phyloP scores from a whole-genome alignment of 2,329 filamentous ascomycete genomes.

The Cordyceps militaris region DNA sequence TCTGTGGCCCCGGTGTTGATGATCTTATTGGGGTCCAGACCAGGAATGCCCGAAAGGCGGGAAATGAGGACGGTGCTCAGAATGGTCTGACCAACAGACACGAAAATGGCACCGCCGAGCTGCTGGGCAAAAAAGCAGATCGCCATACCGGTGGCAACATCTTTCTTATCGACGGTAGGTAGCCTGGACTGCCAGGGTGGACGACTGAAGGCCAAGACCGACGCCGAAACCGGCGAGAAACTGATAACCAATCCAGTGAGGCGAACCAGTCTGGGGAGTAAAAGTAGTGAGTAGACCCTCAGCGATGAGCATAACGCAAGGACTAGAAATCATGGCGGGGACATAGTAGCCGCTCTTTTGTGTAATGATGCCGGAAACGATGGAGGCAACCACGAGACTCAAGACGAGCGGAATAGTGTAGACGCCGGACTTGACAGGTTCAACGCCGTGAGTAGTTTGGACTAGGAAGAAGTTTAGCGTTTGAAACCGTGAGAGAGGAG shows the following conservation, averaged over 20 bases:
- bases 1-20: conserved; percentile 51
- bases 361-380: conserved; percentile 41
- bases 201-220: conserved; percentile 52
- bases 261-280: conserved; percentile 35
- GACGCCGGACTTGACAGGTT: conserved; percentile 48
- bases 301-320: conserved; percentile 44
- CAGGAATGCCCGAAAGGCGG: conserved; percentile 32
- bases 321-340: conserved; percentile 46
- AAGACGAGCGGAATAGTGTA: conserved; percentile 51
- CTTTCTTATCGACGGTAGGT: conserved; percentile 42
- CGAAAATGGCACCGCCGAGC: conserved; percentile 51
- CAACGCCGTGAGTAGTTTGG: conserved; percentile 48
- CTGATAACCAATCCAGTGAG: conserved; percentile 54
- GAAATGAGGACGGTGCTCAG: conserved; percentile 40
- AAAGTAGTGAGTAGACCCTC: conserved; percentile 53
- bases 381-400: conserved; percentile 45
- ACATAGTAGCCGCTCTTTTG: conserved; percentile 54
- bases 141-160: conserved; percentile 49
- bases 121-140: conserved; percentile 53
- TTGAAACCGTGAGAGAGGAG: background rate
- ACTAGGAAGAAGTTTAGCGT: conserved; percentile 27
- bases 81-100: conserved; percentile 49
- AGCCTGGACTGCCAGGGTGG: conserved; percentile 49
- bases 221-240: conserved; percentile 52
- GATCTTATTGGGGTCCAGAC: conserved; percentile 35